A percentile compares a stretch with the other conserved stretches of the same genome.
Evolutionary conservation across 179 eudicot species (phyloP).

Genomic region (Amaranthus tricolor): DNA sequence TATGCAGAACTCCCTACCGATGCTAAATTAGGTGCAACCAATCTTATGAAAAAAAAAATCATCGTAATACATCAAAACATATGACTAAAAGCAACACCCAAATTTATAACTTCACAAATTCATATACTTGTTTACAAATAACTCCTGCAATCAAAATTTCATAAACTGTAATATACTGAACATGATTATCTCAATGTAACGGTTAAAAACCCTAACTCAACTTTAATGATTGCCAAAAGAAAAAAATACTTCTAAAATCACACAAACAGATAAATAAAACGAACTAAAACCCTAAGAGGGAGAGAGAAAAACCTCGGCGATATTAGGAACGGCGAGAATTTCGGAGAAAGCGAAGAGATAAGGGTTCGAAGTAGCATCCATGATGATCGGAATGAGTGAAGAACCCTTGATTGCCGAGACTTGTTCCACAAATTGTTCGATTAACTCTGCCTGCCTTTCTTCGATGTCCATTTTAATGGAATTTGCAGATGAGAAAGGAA

Average conservation of each 20-base stretch:
- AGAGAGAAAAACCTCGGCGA: conserved; percentile 50
- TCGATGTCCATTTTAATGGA: conserved; percentile 62
- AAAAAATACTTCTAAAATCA: neutral
- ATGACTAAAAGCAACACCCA: neutral
- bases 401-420: conserved; percentile 56
- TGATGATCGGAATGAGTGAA: conserved; percentile 49
- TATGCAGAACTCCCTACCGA: too few relatives aligned
- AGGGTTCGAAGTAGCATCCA: conserved; percentile 79
- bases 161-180: neutral
- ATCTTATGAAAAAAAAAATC: too few relatives aligned
- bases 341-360: conserved; percentile 94
- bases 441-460: conserved; percentile 77
- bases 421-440: conserved; percentile 75
- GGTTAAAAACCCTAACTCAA: neutral
- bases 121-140: neutral
- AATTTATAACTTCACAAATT: neutral
- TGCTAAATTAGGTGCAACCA: too few relatives aligned
- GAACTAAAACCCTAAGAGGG: neutral
- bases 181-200: too few relatives aligned
- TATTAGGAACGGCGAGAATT: conserved; percentile 67
- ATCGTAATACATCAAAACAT: neutral
- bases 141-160: neutral
- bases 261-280: neutral
- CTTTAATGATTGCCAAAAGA: neutral
- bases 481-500: neutral